Evolutionary conservation across 805 yeast genomes (phyloP).

Genomic region (Teunomyces tritomae): DNA sequence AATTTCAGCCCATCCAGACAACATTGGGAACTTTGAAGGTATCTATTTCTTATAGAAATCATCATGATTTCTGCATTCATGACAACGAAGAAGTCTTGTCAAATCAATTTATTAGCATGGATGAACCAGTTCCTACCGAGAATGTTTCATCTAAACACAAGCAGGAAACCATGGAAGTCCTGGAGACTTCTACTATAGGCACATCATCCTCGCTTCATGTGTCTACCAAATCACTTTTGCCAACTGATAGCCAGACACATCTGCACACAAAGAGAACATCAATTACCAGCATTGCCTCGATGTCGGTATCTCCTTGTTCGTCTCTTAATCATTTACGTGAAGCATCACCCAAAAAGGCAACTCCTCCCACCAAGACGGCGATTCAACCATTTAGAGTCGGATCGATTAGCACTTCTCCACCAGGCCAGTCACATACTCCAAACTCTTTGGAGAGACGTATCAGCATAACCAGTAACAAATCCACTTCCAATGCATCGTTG

Average conservation of each 20-base stretch:
- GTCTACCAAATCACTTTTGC: background rate
- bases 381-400: conserved; percentile 66
- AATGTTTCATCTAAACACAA: background rate
- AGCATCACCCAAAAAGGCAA: conserved; percentile 8
- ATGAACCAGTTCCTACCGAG: conserved; percentile 14
- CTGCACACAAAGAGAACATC: conserved; percentile 11
- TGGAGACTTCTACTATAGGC: background rate
- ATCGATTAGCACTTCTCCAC: conserved; percentile 47
- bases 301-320: conserved; percentile 29
- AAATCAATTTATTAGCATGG: conserved; percentile 52
- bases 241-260: background rate
- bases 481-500: conserved; percentile 52
- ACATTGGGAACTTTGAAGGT: conserved; percentile 70
- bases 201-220: background rate
- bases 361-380: conserved; percentile 25
- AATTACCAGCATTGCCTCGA: conserved; percentile 11
- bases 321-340: conserved; percentile 5
- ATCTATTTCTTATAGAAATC: conserved; percentile 76
- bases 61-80: conserved; percentile 63
- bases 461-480: conserved; percentile 44
- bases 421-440: conserved; percentile 25
- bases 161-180: background rate
- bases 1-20: conserved; percentile 69
- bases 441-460: conserved; percentile 36
- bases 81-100: conserved; percentile 66